Base-by-base conservation (phyloP, 371 early-diverging fungal genomes). In the Amoeboaphelidium protococcarum region DNA sequence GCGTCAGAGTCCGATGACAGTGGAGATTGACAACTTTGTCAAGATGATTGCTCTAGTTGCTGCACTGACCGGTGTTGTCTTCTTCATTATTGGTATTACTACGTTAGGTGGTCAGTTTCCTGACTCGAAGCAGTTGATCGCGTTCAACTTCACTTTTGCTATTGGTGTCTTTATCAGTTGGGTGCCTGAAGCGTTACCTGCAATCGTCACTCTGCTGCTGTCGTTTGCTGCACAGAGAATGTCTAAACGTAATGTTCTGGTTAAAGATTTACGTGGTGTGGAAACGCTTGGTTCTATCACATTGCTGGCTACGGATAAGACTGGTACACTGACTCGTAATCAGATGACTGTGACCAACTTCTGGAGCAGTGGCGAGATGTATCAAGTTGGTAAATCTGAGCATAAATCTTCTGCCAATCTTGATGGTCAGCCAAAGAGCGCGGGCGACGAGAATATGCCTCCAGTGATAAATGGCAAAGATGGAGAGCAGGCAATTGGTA, bases 241-340 rank as follows among this genome's bases (percentile, higher is more conserved):
- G 83, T 78, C 87, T 0, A 47, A 59, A 10, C 66, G 72, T 48
- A 77, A 89, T 50, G 86, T 91, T 2, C 66, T 92, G 16, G 90
- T 91, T 52, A 92, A 88, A 57, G 85, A 91, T 56, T 60, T 92
- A 26, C 78, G 82, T 50, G 90, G 85, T 51, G 89, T 92, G 19
- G 91, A 92, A 54, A 88, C 90, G 13, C 72, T 91, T 20, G 91
- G 91, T 41, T 84, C 86, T 1, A 85, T 94, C 42, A 91, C 92
- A 19, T 63, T 85, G 13, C 65, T 94, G 46, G 89, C 87, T 27
- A 88, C 89, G 0, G 91, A 90, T 58, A 92, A 94, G 63, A 89
- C 90, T 0, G 90, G 92, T 49, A 91, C 94, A 27, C 61, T 92
- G 50, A 89, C 90, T 21, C 72, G 84, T 46, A 92, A 88, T 63